Percentiles rank a stretch among this genome's conserved stretches.
Evolutionary conservation across 495 filamentous ascomycete species (phyloP).

Genomic region (Penicillium herquei): DNA sequence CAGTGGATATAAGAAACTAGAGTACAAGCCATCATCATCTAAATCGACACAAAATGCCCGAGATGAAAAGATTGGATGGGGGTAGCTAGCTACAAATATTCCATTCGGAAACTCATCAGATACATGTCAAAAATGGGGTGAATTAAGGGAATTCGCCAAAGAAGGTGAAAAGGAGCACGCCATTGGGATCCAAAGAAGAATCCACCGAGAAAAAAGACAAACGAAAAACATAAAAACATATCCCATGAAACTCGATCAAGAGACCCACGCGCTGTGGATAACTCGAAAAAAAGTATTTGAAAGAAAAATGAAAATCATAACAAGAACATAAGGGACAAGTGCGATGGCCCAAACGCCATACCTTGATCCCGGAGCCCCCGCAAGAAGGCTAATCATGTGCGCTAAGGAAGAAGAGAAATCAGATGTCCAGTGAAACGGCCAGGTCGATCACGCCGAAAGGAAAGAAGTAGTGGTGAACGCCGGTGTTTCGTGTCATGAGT

Average conservation of each 20-base stretch:
- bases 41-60: background rate
- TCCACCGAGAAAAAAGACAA: background rate
- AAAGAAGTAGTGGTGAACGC: conserved; percentile 17
- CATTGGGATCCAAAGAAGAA: background rate
- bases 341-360: conserved; percentile 7
- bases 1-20: background rate
- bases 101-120: conserved; percentile 5
- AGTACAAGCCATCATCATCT: conserved; percentile 1
- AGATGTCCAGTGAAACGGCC: conserved; percentile 11
- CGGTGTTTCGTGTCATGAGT: conserved; percentile 21
- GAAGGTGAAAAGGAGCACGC: background rate
- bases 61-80: conserved; percentile 4
- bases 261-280: background rate
- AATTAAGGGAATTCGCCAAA: conserved; percentile 8
- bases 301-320: conserved; percentile 5
- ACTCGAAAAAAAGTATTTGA: background rate
- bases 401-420: conserved; percentile 1
- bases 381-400: conserved; percentile 18
- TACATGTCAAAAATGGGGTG: conserved; percentile 7
- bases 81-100: conserved; percentile 7
- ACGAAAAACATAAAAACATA: conserved; percentile 2
- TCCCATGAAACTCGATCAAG: background rate
- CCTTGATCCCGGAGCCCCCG: conserved; percentile 5
- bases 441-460: conserved; percentile 14
- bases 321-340: conserved; percentile 1